Percentiles rank a stretch among this genome's conserved stretches.
Conservation (phyloP, 2,329 filamentous ascomycete species). For the Paecilomyces niveus region DNA sequence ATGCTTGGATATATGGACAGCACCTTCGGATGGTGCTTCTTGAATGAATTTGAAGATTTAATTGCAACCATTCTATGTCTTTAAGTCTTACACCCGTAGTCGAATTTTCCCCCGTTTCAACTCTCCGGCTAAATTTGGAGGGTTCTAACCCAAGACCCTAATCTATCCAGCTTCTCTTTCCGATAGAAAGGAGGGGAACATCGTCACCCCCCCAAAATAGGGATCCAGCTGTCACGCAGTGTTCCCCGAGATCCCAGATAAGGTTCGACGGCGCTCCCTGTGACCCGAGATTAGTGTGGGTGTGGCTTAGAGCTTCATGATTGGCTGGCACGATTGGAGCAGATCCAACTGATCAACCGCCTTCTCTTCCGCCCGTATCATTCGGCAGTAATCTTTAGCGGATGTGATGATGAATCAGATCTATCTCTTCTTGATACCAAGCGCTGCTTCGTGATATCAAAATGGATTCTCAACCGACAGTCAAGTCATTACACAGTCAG, state of each 20-base stretch:
- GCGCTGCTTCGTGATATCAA: background rate
- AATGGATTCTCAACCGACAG: slow-evolving; percentile 27
- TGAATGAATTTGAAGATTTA: background rate
- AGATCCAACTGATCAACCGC: slow-evolving; percentile 1
- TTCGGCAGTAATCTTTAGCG: slow-evolving; percentile 2
- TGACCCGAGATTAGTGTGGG: background rate
- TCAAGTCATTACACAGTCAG: slow-evolving; percentile 22
- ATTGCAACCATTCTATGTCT: background rate
- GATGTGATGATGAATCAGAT: background rate
- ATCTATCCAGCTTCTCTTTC: background rate
- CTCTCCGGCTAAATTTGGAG: no score
- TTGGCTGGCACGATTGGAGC: background rate
- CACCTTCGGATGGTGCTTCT: background rate
- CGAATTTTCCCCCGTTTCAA: no score
- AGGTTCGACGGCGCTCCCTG: background rate
- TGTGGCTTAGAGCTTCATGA: background rate
- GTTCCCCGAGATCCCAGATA: background rate
- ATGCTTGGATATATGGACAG: background rate
- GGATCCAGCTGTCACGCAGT: background rate
- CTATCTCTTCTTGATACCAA: background rate
- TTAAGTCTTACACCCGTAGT: background rate
- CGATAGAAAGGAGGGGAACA: background rate
- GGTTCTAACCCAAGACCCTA: no score
- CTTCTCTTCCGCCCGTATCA: background rate
- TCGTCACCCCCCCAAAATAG: background rate